Evolutionary conservation across 2,329 filamentous ascomycete species (phyloP).

Genomic region (Phoma sp.): DNA sequence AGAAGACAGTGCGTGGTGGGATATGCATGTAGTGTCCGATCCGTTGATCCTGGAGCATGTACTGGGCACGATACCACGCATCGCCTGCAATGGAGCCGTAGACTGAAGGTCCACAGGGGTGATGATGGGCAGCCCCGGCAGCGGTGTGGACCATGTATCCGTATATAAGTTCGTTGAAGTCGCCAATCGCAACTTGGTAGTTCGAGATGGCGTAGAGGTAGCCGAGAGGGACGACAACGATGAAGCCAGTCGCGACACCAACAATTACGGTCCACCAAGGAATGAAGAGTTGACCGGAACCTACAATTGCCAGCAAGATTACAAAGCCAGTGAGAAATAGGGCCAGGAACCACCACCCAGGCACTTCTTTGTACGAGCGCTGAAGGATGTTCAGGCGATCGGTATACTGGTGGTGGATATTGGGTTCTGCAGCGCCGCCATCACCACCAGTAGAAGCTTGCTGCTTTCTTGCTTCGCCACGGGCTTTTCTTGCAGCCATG

Average conservation of each 20-base stretch:
- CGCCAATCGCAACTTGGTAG: slow-evolving; percentile 61
- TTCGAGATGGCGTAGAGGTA: slow-evolving; percentile 69
- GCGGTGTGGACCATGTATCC: slow-evolving; percentile 65
- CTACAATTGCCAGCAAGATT: slow-evolving; percentile 61
- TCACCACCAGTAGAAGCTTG: slow-evolving; percentile 22
- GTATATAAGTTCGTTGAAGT: slow-evolving; percentile 67
- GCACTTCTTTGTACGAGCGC: slow-evolving; percentile 65
- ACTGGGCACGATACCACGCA: slow-evolving; percentile 58
- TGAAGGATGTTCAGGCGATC: slow-evolving; percentile 68
- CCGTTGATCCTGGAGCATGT: slow-evolving; percentile 68
- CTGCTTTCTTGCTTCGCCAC: slow-evolving; percentile 43
- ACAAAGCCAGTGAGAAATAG: slow-evolving; percentile 61
- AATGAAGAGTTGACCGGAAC: slow-evolving; percentile 62
- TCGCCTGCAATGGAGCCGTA: slow-evolving; percentile 68
- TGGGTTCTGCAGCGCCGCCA: slow-evolving; percentile 3
- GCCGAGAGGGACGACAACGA: slow-evolving; percentile 64
- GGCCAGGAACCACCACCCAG: slow-evolving; percentile 64
- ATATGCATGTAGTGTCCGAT: slow-evolving; percentile 72
- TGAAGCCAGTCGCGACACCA: slow-evolving; percentile 61
- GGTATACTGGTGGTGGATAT: slow-evolving; percentile 62
- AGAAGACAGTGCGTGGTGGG: slow-evolving; percentile 65
- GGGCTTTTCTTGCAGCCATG: slow-evolving; percentile 17
- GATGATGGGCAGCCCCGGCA: slow-evolving; percentile 54
- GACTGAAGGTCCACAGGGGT: slow-evolving; percentile 64
- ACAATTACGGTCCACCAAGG: slow-evolving; percentile 68